Evolutionary conservation across 2,329 filamentous ascomycete species (phyloP).

Genomic region (Colletotrichum brevisporum): DNA sequence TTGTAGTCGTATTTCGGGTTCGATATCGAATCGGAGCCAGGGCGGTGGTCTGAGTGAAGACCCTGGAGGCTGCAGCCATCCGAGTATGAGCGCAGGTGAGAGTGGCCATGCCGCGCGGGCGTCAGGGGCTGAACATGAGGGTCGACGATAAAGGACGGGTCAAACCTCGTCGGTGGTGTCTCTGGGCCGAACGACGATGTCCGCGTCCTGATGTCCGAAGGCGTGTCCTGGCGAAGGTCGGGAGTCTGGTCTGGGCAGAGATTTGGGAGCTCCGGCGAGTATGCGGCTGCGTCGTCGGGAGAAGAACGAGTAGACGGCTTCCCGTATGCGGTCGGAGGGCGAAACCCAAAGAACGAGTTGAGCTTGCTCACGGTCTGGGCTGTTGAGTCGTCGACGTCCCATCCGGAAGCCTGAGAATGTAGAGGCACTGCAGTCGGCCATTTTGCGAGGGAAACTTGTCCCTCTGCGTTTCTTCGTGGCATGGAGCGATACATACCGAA

Average conservation of each 20-base stretch:
- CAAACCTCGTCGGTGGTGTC: conserved; percentile 32
- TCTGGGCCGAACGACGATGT: conserved; percentile 37
- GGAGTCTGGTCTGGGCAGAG: conserved; percentile 17
- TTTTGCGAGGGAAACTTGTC: conserved; percentile 34
- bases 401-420: conserved; percentile 20
- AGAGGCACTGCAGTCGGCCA: conserved; percentile 27
- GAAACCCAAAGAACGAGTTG: conserved; percentile 35
- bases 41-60: conserved; percentile 21
- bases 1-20: conserved; percentile 7
- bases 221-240: conserved; percentile 37
- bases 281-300: conserved; percentile 21
- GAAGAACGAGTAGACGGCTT: conserved; percentile 7
- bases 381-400: conserved; percentile 36
- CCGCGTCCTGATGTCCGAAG: conserved; percentile 29
- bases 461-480: conserved; percentile 32
- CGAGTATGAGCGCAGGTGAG: conserved; percentile 32
- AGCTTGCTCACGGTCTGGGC: conserved; percentile 36
- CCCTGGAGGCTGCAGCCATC: conserved; percentile 30
- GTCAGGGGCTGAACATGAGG: conserved; percentile 33
- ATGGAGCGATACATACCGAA: conserved; percentile 33
- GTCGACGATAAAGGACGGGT: conserved; percentile 26
- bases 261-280: conserved; percentile 29
- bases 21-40: not conserved
- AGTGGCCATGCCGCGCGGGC: conserved; percentile 13
- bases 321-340: conserved; percentile 18